Evolutionary conservation across 176 grass and related monocot species (phyloP).

Genomic region (Pharus latifolius): DNA sequence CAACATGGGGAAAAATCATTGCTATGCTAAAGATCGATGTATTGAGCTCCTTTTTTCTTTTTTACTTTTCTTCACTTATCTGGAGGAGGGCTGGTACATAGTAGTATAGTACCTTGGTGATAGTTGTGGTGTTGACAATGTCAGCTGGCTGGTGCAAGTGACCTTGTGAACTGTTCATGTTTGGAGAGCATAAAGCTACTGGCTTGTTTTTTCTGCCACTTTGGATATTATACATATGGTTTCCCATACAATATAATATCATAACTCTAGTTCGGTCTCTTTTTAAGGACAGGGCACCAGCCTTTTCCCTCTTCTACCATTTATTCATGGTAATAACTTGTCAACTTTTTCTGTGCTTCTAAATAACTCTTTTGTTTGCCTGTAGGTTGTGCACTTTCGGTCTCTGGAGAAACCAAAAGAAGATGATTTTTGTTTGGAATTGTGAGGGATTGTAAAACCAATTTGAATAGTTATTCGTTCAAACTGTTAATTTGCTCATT

Average conservation of each 20-base stretch:
- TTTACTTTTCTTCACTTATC: neutral
- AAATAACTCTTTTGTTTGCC: neutral
- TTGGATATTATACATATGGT: neutral
- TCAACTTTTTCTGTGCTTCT: neutral
- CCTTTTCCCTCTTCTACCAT: neutral
- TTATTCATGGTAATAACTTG: neutral
- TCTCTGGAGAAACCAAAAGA: slow-evolving; percentile 87
- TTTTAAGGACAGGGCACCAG: neutral
- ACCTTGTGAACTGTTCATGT: no score
- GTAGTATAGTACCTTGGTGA: no score
- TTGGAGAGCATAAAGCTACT: no score
- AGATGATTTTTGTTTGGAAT: slow-evolving; percentile 72
- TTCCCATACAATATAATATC: slow-evolving; percentile 10
- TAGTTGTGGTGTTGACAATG: no score
- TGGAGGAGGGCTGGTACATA: no score
- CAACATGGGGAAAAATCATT: no score
- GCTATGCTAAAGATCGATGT: no score
- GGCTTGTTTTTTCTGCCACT: no score
- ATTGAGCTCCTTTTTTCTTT: neutral
- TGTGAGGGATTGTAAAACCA: slow-evolving; percentile 38
- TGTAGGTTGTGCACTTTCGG: slow-evolving; percentile 76
- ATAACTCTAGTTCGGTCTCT: no score
- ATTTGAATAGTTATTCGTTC: slow-evolving; percentile 5
- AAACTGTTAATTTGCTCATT: slow-evolving; percentile 6
- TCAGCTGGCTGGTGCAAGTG: no score